These are phyloP conservation scores for Lactarius pseudohatsudake DNA, from an alignment of 768 basidiomycete genomes.

Conservation along the genomic window DNA sequence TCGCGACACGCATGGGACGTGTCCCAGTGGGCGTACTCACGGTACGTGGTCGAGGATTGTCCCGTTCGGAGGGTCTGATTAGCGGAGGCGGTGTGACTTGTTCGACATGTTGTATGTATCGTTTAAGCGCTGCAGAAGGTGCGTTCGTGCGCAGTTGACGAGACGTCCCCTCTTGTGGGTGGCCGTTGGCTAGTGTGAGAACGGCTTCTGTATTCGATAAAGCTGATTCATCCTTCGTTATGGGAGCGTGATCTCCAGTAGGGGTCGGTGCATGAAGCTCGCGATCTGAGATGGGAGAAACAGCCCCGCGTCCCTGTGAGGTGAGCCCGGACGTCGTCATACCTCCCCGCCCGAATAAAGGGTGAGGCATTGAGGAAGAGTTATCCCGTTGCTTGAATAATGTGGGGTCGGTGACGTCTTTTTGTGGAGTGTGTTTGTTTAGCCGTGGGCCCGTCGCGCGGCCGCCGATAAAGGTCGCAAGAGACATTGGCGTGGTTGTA, in stretches of 20 bases:
- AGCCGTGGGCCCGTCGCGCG: constrained; percentile 72
- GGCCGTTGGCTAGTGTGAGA: neutral
- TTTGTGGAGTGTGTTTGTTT: constrained; percentile 70
- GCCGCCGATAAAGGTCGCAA: constrained; percentile 82
- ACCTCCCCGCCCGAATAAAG: constrained; percentile 72
- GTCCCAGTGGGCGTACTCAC: constrained; percentile 31
- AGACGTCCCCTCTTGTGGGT: neutral
- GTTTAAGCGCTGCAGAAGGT: constrained; percentile 20
- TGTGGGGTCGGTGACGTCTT: constrained; percentile 61
- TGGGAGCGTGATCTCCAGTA: constrained; percentile 17
- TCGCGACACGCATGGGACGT: constrained; percentile 5
- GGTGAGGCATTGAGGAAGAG: constrained; percentile 55
- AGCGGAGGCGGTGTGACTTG: constrained; percentile 9
- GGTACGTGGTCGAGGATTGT: constrained; percentile 17
- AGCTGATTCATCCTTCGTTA: constrained; percentile 1
- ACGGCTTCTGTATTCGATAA: neutral
- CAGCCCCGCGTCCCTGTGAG: constrained; percentile 27
- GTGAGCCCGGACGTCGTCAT: constrained; percentile 76
- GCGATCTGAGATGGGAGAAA: constrained; percentile 6
- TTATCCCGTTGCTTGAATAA: constrained; percentile 64
- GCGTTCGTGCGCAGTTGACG: constrained; percentile 15
- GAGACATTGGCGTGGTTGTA: constrained; percentile 54
- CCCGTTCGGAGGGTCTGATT: constrained; percentile 5
- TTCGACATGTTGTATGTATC: constrained; percentile 27
- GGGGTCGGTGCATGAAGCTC: constrained; percentile 10